These are phyloP conservation scores for Mediolabrus comicus DNA, from an alignment of 108 stramenopile genomes.

Conservation along the genomic window DNA sequence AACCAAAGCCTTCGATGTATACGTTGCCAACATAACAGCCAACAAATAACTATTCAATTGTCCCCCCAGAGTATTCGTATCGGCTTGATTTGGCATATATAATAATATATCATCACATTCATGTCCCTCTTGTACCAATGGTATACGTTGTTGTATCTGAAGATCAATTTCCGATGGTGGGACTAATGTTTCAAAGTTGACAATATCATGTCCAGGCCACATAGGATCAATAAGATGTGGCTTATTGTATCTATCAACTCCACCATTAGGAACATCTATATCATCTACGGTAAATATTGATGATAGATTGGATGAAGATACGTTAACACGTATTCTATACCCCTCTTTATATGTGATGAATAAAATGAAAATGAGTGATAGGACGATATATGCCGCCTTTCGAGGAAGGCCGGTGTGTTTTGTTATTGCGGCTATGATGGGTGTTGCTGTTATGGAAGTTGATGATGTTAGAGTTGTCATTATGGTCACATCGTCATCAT, in stretches of 20 bases:
- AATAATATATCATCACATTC: constrained; percentile 33
- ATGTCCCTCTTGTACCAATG: not conserved
- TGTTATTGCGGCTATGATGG: not conserved
- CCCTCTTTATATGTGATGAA: not conserved
- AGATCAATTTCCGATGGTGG: not conserved
- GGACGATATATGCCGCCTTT: not conserved
- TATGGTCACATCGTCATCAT: not conserved
- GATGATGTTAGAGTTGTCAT: not conserved
- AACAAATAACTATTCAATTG: constrained; percentile 36
- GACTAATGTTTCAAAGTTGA: not conserved
- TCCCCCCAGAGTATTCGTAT: constrained; percentile 1
- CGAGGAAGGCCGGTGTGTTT: not conserved
- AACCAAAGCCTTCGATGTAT: constrained; percentile 21
- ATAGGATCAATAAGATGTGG: not conserved
- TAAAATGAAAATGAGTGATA: not conserved
- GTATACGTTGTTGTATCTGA: not conserved
- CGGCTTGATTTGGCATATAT: constrained; percentile 24
- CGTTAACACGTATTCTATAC: not conserved
- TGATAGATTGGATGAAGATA: not conserved
- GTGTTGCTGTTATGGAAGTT: not conserved
- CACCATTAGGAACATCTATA: not conserved
- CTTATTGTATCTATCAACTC: not conserved
- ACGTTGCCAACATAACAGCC: constrained; percentile 27
- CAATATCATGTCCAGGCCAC: not conserved
- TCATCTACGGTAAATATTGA: not conserved